Evolutionary conservation across 495 filamentous ascomycete genomes (phyloP).

Genomic region (Alectoria sarmentosa): DNA sequence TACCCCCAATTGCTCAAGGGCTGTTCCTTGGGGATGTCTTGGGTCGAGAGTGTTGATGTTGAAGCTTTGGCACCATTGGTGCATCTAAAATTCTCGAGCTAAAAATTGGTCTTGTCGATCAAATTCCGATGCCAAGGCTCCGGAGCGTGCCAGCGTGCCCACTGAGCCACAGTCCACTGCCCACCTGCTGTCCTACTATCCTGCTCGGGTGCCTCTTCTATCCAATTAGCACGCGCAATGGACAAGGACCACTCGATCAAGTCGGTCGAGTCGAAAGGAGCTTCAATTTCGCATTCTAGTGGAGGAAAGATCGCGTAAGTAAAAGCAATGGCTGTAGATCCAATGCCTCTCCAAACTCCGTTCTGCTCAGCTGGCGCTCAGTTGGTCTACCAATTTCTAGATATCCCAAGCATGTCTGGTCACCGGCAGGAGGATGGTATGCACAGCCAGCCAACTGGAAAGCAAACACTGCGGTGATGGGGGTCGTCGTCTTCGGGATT

Average conservation of each 20-base stretch:
- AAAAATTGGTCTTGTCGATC: slow-evolving; percentile 18
- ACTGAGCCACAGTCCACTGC: too few relatives aligned
- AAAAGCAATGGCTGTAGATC: not conserved
- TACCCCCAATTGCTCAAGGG: slow-evolving; percentile 11
- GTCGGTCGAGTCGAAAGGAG: slow-evolving; percentile 23
- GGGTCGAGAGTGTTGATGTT: not conserved
- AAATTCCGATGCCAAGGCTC: slow-evolving; percentile 14
- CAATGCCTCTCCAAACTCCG: not conserved
- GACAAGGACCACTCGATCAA: slow-evolving; percentile 27
- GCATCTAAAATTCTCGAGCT: slow-evolving; percentile 15
- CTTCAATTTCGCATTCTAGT: slow-evolving; percentile 25
- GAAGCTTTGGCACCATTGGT: not conserved
- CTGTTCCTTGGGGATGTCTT: not conserved
- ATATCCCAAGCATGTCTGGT: slow-evolving; percentile 99
- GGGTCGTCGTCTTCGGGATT: slow-evolving; percentile 64
- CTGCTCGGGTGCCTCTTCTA: too few relatives aligned
- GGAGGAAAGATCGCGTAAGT: slow-evolving; percentile 89
- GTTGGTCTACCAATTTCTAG: slow-evolving; percentile 38
- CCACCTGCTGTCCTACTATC: too few relatives aligned
- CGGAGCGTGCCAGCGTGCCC: too few relatives aligned
- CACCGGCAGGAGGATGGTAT: slow-evolving; percentile 97
- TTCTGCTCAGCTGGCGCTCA: not conserved
- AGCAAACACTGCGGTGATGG: slow-evolving; percentile 81
- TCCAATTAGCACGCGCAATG: slow-evolving; percentile 1
- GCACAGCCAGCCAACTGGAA: slow-evolving; percentile 91